Base-by-base conservation (phyloP, 176 grass and related monocot genomes). In the Eragrostis nindensis region DNA sequence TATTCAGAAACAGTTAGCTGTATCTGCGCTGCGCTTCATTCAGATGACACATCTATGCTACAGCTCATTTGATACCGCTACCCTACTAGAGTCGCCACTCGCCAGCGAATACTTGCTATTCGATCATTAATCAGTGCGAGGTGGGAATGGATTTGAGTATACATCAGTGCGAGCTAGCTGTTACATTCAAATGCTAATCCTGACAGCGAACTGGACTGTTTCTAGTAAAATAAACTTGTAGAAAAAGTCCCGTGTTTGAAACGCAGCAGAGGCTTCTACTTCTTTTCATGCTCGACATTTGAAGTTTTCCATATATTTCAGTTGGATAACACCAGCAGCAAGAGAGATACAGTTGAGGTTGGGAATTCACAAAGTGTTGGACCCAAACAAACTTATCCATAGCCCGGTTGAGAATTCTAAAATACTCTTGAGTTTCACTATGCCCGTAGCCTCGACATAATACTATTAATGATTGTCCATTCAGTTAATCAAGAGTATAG, bases 1-100 rank as follows among this genome's bases (percentile, higher is more conserved):
- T 65, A 66, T 55, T 22, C 72, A 45, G 62, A 38, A 36, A 55
- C 45, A 39, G 48, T 65, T 57, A 57, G 54, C 54, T 57, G 18
- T 30, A 54, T 1, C n/a, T 38, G 1, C 16, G 5, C 25, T 52
- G 32, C 32, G 4, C 32, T 45, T 7, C 46, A 22, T 32, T 44
- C 14, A 43, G 46, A 71, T 32, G 9, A 36, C 32, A 38, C 26
- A 15, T 4, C 0, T 14, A 60, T 39, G n/a, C 30, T 40, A 42
- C 16, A 41, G 15, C n/a, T 52, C 42, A 71, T 18, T 17, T 11
- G 43, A 78, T 18, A 21, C 29, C 5, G 27, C 25, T 5, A 49
- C 7, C 19, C 14, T 11, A 74, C 27, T 29, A 24, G 15, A 27
- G 21, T 50, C 19, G 26, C 73, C 21, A 77, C 52, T 63, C 19